Evolutionary conservation across 345 rosid species (phyloP).

Genomic region (Murraya paniculata): DNA sequence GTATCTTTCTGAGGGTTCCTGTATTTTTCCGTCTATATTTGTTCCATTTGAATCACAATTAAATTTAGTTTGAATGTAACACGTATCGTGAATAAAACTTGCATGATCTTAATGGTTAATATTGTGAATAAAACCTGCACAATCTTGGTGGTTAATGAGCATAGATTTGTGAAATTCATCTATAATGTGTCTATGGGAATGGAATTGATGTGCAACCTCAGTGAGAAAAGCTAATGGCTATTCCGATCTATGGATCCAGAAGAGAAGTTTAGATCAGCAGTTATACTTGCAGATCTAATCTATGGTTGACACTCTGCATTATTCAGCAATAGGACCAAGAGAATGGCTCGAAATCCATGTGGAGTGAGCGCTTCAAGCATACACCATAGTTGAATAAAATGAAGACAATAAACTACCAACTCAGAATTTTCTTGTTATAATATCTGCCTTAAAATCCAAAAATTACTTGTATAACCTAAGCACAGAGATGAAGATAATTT

Average conservation of each 20-base stretch:
- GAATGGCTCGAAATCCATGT: background rate
- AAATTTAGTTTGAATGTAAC: background rate
- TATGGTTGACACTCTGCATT: background rate
- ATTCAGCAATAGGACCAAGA: background rate
- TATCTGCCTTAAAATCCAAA: background rate
- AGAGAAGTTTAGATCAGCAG: background rate
- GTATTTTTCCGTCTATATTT: constrained; percentile 11
- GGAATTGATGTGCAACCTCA: background rate
- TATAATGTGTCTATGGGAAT: background rate
- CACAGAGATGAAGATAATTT: background rate
- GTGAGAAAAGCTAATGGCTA: background rate
- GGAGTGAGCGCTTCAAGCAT: background rate
- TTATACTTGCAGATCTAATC: background rate
- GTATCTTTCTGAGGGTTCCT: constrained; percentile 32
- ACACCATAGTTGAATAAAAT: background rate
- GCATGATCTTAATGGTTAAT: background rate
- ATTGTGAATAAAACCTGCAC: background rate
- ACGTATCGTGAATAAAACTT: background rate
- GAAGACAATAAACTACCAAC: background rate
- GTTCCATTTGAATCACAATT: constrained; percentile 8
- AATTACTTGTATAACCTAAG: background rate
- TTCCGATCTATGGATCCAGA: background rate
- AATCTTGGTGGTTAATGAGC: background rate
- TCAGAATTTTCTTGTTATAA: background rate
- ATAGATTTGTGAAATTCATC: background rate